Evolutionary conservation across 192 early-diverging fungal species (phyloP).

Genomic region (Polychytrium aggregatum): DNA sequence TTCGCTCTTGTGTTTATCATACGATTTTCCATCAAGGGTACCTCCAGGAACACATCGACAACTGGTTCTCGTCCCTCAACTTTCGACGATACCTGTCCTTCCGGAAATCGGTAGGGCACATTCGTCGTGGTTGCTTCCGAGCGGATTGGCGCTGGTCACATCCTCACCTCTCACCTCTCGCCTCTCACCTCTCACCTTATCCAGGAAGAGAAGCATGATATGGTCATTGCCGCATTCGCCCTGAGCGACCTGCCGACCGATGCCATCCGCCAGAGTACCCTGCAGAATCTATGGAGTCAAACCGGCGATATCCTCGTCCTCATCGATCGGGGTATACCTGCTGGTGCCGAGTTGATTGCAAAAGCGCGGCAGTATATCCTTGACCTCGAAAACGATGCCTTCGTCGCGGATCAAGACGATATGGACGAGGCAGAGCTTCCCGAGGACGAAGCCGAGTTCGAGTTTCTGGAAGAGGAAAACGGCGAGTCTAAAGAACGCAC

Average conservation of each 20-base stretch:
- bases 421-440: slow-evolving; percentile 6
- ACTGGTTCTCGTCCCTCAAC: too few species aligned
- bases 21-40: too few species aligned
- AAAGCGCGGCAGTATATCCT: slow-evolving; percentile 60
- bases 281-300: slow-evolving; percentile 69
- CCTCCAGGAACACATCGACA: too few species aligned
- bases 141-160: slow-evolving; percentile 12
- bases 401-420: too few species aligned
- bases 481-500: too few species aligned
- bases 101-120: too few species aligned
- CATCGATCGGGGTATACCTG: slow-evolving; percentile 71
- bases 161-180: too few species aligned
- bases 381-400: slow-evolving; percentile 22
- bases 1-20: too few species aligned
- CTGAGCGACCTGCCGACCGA: slow-evolving; percentile 63
- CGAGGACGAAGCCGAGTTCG: slow-evolving; percentile 12
- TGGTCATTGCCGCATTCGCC: slow-evolving; percentile 66
- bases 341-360: slow-evolving; percentile 52
- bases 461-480: slow-evolving; percentile 10
- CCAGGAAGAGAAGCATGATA: slow-evolving; percentile 33
- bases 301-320: slow-evolving; percentile 66
- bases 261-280: slow-evolving; percentile 44
- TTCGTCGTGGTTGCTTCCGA: slow-evolving; percentile 56
- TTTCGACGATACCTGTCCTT: too few species aligned
- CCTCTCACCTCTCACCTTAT: too few species aligned